Base-by-base conservation (phyloP, 2,329 filamentous ascomycete genomes). In the Hortaea werneckii region DNA sequence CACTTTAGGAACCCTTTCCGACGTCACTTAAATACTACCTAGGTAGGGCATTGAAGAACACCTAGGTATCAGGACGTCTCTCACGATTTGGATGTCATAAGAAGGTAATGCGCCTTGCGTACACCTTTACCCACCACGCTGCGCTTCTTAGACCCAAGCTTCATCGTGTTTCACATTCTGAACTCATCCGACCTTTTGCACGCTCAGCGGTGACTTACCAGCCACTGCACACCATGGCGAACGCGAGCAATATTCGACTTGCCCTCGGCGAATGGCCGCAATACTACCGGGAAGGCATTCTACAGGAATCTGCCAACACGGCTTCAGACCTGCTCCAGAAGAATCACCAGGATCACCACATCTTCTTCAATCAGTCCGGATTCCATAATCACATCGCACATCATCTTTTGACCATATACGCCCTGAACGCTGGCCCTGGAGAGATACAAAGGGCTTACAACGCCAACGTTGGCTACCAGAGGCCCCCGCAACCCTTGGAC, bases 321-420 rank as follows among this genome's bases (percentile, higher is more conserved):
- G 73, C 77, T 1, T 82, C 80, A 3, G 71, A 84, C 51, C 66
- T 94, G 4, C 67, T 95, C 12, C 85, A 94, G 60, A 69, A 80
- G 47, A 88, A 95, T 58, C 75, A 92, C 52, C 77, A 76, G 28
- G 80, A 67, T 69, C 75, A 88, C 55, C 85, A 94, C 59, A 82
- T 88, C 47, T 94, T 83, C 67, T 94, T 88, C 72, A 94, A 92
- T 50, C 49, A 74, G 0, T 59, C 65, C 1, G 83, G 83, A 0
- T 94, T 84, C 51, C 89, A 95, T 59, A 73, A 95, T 62, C 88
- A 95, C 58, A 86, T 92, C 49, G 75, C 74, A 3, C 88, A 95
- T 56, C 81, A 87, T 32, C 67, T 94, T 5, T 75, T 94, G 8
- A 80, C 81, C 11, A 69, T 92, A 29, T 94, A 83, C 62, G 83